Conservation (phyloP, 2,329 filamentous ascomycete species). For the Fusarium citri region DNA sequence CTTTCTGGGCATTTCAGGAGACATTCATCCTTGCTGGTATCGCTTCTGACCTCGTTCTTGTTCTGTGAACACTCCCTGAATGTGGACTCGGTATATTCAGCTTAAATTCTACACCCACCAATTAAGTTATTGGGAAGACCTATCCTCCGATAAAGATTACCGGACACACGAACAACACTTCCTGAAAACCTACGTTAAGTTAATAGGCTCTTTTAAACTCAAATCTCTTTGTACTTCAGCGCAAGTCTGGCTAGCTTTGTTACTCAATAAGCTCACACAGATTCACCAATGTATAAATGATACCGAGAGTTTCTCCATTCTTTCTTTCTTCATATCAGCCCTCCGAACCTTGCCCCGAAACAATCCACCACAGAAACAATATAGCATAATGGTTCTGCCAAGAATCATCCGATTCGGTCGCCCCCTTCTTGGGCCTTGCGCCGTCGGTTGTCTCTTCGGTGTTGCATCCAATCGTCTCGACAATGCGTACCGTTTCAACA, state of each 20-base stretch:
- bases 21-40: not conserved
- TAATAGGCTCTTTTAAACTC: not conserved
- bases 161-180: fast-evolving
- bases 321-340: too few relatives aligned
- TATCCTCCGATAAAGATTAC: not conserved
- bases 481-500: not conserved
- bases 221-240: not conserved
- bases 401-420: not conserved
- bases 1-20: not conserved
- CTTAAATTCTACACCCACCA: not conserved
- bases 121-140: not conserved
- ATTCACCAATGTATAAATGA: not conserved
- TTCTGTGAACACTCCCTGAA: not conserved
- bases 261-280: not conserved
- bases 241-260: not conserved
- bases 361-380: not conserved
- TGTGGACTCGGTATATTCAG: fast-evolving
- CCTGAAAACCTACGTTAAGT: not conserved
- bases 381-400: not conserved
- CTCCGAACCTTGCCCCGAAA: too few relatives aligned
- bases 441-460: not conserved
- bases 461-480: not conserved
- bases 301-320: not conserved
- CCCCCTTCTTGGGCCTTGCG: not conserved
- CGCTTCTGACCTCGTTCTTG: not conserved